A percentile compares a stretch with the other conserved stretches of the same genome.
Conservation (phyloP, 1,284 basidiomycete species). For the Stereum hirsutum region DNA sequence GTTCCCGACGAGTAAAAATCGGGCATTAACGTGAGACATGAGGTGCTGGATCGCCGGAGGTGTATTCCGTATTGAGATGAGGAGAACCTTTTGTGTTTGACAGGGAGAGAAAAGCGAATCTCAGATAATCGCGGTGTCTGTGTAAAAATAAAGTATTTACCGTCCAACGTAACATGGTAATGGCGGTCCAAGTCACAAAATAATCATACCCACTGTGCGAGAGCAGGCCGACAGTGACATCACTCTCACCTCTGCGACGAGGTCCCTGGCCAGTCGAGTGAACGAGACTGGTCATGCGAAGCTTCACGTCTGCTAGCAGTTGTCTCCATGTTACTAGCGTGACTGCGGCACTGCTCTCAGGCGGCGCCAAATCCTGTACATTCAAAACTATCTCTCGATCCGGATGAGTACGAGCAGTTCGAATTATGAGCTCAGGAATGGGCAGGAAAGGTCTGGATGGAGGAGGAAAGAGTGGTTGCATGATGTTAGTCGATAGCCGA, state of each 20-base stretch:
- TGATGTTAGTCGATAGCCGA: too few relatives aligned
- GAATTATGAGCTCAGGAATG: background rate
- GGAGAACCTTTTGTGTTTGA: too few relatives aligned
- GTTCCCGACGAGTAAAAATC: background rate
- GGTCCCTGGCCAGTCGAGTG: background rate
- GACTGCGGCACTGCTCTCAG: background rate
- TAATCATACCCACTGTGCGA: background rate
- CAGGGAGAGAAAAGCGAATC: background rate
- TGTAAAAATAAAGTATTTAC: background rate
- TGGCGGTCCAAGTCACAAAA: background rate
- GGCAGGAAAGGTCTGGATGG: too few relatives aligned
- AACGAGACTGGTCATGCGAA: background rate
- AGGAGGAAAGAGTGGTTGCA: too few relatives aligned
- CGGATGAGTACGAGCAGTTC: background rate
- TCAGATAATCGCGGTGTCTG: background rate
- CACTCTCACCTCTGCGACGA: background rate
- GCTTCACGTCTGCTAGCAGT: background rate
- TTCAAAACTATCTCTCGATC: background rate
- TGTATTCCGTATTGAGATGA: background rate
- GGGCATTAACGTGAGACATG: background rate
- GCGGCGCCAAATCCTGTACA: background rate
- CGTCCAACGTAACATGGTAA: slow-evolving; percentile 1
- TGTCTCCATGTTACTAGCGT: background rate
- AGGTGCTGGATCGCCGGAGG: background rate
- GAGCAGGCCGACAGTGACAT: background rate